Evolutionary conservation across 345 rosid species (phyloP).

Genomic region (Tarenaya hassleriana): DNA sequence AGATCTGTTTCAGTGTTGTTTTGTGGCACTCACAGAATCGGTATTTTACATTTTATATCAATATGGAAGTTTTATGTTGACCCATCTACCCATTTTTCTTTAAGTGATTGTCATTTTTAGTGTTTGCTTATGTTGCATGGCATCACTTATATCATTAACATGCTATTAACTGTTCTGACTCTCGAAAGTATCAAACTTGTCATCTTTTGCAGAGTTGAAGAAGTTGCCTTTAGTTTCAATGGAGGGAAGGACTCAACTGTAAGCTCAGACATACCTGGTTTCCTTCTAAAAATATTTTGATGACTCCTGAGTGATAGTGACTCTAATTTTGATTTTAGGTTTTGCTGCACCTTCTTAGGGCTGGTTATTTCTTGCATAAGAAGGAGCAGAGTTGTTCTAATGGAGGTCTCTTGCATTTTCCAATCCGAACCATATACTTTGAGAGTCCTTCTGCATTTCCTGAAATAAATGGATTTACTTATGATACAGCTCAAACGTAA

Average conservation of each 20-base stretch:
- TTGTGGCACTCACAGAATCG: too few relatives aligned
- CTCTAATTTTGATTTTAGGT: constrained; percentile 52
- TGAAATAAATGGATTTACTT: constrained; percentile 86
- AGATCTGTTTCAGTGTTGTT: not conserved
- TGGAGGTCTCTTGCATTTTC: constrained; percentile 54
- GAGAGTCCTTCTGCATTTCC: constrained; percentile 81
- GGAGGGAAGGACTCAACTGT: constrained; percentile 99
- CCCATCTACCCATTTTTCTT: too few relatives aligned
- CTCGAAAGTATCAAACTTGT: constrained; percentile 24
- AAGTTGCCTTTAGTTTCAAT: constrained; percentile 96
- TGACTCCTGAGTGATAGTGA: constrained; percentile 17
- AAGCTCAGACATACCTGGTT: constrained; percentile 28
- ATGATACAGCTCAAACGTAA: constrained; percentile 72
- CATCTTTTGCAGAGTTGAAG: constrained; percentile 56
- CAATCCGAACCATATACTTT: constrained; percentile 85
- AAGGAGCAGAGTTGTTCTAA: constrained; percentile 48
- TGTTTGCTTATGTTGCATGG: too few relatives aligned
- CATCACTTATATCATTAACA: not conserved
- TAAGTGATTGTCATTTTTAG: too few relatives aligned
- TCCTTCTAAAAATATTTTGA: constrained; percentile 13
- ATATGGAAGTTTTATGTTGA: not conserved
- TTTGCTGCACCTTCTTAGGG: constrained; percentile 86
- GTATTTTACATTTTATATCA: not conserved
- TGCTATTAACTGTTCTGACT: constrained; percentile 19
- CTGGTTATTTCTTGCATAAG: constrained; percentile 75